Percentiles rank a stretch among this genome's conserved stretches.
phyloP scores from a whole-genome alignment of 2,329 filamentous ascomycete genomes.

The Coniella lustricola region DNA sequence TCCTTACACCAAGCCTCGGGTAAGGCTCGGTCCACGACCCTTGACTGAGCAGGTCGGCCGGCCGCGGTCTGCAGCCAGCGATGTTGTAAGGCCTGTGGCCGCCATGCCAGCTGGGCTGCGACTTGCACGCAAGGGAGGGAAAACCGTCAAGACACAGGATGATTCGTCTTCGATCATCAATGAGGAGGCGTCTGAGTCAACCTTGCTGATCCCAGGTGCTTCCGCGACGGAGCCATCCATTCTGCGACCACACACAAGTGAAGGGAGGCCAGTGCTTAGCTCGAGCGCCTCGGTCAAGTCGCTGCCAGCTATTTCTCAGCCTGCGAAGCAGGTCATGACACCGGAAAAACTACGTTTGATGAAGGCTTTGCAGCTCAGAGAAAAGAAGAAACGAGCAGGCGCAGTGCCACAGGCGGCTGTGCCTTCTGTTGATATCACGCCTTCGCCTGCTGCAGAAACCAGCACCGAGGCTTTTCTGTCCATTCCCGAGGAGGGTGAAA shows the following conservation, averaged over 20 bases:
- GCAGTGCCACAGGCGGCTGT: constrained; percentile 23
- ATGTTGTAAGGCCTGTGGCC: constrained; percentile 63
- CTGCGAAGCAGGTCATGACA: constrained; percentile 51
- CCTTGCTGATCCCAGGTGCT: constrained; percentile 29
- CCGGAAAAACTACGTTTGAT: constrained; percentile 87
- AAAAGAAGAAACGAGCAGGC: constrained; percentile 59
- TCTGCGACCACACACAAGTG: constrained; percentile 28
- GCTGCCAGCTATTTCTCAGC: constrained; percentile 26
- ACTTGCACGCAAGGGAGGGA: constrained; percentile 52
- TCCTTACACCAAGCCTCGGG: constrained; percentile 62
- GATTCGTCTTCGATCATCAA: constrained; percentile 26
- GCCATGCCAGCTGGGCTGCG: constrained; percentile 77
- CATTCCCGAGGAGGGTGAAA: constrained; percentile 21
- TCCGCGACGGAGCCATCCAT: constrained; percentile 28
- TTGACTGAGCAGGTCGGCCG: constrained; percentile 59
- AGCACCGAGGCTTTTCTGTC: constrained; percentile 23
- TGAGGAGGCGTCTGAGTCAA: constrained; percentile 31
- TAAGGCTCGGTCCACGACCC: constrained; percentile 82
- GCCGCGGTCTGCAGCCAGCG: constrained; percentile 47
- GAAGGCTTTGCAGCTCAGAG: constrained; percentile 87
- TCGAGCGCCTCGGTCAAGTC: constrained; percentile 38
- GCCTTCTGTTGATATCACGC: constrained; percentile 21
- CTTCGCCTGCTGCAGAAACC: not conserved
- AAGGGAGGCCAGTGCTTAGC: constrained; percentile 34
- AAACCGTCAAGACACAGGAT: constrained; percentile 39